Percentiles rank a stretch among this genome's conserved stretches.
phyloP scores from a whole-genome alignment of 352 stramenopile species.

The Globisporangium orthogonon region DNA sequence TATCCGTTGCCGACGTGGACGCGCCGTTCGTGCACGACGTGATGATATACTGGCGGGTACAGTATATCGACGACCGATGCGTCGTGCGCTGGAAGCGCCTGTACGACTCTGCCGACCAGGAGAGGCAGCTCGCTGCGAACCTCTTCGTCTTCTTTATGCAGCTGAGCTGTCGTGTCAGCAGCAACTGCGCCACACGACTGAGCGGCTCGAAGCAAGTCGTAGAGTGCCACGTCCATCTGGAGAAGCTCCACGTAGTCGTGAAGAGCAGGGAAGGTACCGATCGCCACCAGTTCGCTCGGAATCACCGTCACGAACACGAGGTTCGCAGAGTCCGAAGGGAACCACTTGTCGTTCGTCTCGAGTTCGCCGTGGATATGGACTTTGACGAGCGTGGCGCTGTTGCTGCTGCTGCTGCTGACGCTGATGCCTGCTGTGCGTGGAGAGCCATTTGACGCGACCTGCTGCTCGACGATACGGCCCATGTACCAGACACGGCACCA shows the following conservation, averaged over 20 bases:
- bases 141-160: too few relatives aligned
- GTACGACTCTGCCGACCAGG: slow-evolving; percentile 28
- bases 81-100: slow-evolving; percentile 36
- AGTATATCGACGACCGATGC: slow-evolving; percentile 39
- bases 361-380: slow-evolving; percentile 44
- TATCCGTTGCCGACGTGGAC: slow-evolving; percentile 53
- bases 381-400: background rate
- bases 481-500: slow-evolving; percentile 47
- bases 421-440: too few relatives aligned
- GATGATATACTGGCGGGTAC: slow-evolving; percentile 21
- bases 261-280: slow-evolving; percentile 31
- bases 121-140: slow-evolving; percentile 9
- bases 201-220: background rate
- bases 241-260: slow-evolving; percentile 35
- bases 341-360: slow-evolving; percentile 41
- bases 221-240: slow-evolving; percentile 22
- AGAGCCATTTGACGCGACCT: too few relatives aligned
- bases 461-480: slow-evolving; percentile 25
- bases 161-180: too few relatives aligned
- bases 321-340: slow-evolving; percentile 13
- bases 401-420: background rate
- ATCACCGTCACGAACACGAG: slow-evolving; percentile 25
- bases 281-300: slow-evolving; percentile 15
- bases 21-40: slow-evolving; percentile 14
- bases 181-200: slow-evolving; percentile 1